Evolutionary conservation across 2,329 filamentous ascomycete species (phyloP), one percentile per base, ranked within the genome.

Genomic region (Fusarium sp.): DNA sequence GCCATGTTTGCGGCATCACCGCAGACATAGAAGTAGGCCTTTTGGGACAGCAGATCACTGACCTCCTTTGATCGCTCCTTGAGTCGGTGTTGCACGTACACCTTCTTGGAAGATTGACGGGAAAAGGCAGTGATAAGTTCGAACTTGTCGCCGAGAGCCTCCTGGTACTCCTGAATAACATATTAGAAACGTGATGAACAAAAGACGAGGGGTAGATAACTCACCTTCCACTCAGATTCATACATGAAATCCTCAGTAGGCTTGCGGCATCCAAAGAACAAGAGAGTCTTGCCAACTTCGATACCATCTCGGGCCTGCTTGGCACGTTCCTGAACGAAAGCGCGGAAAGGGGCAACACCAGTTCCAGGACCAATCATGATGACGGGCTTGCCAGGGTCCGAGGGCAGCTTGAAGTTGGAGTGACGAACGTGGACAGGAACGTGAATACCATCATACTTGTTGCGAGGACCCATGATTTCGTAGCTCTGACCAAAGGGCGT

Each of bases 381-480:
- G 78, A 99, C 87, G 33, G 97, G 97, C 85, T 97, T 97, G 58
- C 93, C 91, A 5, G 97, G 95, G 79, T 99, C 95, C 17, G 97
- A 98, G 10, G 97, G 97, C 33, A 99, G 90, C 87, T 98, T 98
- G 90, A 99, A 99, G 87, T 98, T 99, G 74, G 97, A 98, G 86
- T 98, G 96, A 74, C 97, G 94, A 69, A 99, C 92, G 81, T 99
- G 97, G 15, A 99, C 94, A 4, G 97, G 97, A 27, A 98, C 93
- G 80, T 97, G 95, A 70, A 98, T 92, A 70, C 96, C 96, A 79
- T 98, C 94, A 84, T 98, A 99, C 86, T 97, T 98, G 89, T 98
- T 97, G 80, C 97, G 91, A 17, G 97, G 97, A 14, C 97, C 97
- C 58, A 85, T 92, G 76, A 98, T 93, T 66, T 95, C 90, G 83